These are phyloP conservation scores for Penicillium sp. DNA, from an alignment of 2,329 filamentous ascomycete genomes.

Conservation along the genomic window DNA sequence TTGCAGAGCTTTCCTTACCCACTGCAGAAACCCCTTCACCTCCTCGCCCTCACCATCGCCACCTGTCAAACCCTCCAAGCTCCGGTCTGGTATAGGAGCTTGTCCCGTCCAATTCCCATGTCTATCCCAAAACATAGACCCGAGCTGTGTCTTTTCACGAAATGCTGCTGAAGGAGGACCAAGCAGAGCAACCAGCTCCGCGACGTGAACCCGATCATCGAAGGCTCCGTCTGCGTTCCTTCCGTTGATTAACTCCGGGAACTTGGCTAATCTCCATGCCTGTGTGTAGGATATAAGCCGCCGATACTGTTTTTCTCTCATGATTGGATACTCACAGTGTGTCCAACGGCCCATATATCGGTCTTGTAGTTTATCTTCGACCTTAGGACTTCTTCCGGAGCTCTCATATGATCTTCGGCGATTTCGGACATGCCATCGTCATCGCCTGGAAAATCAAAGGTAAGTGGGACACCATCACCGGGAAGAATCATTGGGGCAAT, in stretches of 20 bases:
- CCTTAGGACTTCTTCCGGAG: constrained; percentile 3
- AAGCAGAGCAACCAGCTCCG: constrained; percentile 23
- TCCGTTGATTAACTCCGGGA: constrained; percentile 10
- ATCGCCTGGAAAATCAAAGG: not conserved
- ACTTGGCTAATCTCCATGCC: constrained; percentile 5
- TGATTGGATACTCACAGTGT: not conserved
- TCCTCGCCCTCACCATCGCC: constrained; percentile 22
- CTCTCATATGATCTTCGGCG: not conserved
- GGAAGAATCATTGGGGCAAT: constrained; percentile 1
- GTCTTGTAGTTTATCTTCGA: not conserved
- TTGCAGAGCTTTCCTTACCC: constrained; percentile 29
- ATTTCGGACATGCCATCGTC: not conserved
- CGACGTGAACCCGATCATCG: constrained; percentile 23
- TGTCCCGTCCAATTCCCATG: constrained; percentile 20
- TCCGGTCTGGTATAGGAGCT: constrained; percentile 18
- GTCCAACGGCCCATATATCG: not conserved
- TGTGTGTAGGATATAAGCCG: not conserved
- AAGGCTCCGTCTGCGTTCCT: constrained; percentile 21
- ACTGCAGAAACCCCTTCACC: constrained; percentile 24
- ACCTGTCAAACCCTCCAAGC: constrained; percentile 7
- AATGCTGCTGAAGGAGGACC: constrained; percentile 17
- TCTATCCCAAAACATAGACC: constrained; percentile 26
- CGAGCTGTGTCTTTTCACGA: constrained; percentile 15
- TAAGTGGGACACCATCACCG: not conserved
- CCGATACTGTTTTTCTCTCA: not conserved